Conservation (phyloP, 208 protist species). For the Acanthamoeba sp. region DNA sequence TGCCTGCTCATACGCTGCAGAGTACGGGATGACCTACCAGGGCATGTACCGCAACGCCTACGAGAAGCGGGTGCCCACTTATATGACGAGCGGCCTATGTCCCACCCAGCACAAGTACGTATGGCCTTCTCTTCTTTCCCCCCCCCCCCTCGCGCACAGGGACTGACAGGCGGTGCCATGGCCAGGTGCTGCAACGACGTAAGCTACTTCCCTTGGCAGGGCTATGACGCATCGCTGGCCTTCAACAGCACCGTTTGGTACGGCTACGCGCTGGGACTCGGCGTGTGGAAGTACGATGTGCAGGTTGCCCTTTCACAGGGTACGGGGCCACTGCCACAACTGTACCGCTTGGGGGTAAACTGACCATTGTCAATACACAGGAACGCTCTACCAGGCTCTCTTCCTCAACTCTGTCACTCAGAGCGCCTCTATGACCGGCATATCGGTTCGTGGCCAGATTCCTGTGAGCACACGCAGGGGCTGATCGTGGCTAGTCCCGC, state of each 20-base stretch:
- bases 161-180: no score
- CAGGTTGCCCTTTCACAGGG: slow-evolving; percentile 49
- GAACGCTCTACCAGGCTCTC: slow-evolving; percentile 6
- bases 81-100: background rate
- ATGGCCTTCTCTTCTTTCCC: no score
- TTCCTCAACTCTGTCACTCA: background rate
- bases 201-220: slow-evolving; percentile 27
- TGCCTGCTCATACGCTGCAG: background rate
- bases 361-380: background rate
- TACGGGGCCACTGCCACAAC: background rate
- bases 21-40: slow-evolving; percentile 45
- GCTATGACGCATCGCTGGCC: slow-evolving; percentile 4
- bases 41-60: slow-evolving; percentile 68
- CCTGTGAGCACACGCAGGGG: no score
- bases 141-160: no score
- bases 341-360: no score
- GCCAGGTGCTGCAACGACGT: slow-evolving; percentile 34
- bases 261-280: background rate
- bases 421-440: background rate
- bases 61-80: background rate
- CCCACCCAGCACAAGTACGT: background rate
- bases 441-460: background rate
- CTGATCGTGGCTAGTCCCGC: background rate
- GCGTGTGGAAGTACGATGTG: slow-evolving; percentile 43
- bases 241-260: slow-evolving; percentile 1